Conservation (phyloP, 441 rosid genomes). For the Flueggea neowawraea region DNA sequence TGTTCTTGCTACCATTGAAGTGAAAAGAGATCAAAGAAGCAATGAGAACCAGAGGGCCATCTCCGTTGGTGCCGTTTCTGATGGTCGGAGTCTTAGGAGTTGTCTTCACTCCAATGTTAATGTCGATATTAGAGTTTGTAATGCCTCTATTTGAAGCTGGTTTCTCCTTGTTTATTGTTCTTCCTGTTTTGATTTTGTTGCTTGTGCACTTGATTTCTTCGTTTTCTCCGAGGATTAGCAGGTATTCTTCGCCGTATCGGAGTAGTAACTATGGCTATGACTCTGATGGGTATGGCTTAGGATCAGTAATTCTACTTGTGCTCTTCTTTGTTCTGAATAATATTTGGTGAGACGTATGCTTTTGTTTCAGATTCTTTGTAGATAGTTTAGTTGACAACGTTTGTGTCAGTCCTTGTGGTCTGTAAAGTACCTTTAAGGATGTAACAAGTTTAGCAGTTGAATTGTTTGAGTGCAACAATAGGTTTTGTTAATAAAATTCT, state of each 20-base stretch:
- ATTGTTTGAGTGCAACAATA: too few species aligned
- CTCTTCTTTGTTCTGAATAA: slow-evolving; percentile 30
- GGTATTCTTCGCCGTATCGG: slow-evolving; percentile 1
- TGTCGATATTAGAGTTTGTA: slow-evolving; percentile 16
- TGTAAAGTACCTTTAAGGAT: too few species aligned
- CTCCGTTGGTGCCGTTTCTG: slow-evolving; percentile 41
- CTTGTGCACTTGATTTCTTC: slow-evolving; percentile 21
- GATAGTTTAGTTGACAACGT: too few species aligned
- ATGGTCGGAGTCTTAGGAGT: slow-evolving; percentile 39
- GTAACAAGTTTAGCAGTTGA: too few species aligned
- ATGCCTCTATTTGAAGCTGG: slow-evolving; percentile 15
- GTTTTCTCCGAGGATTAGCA: slow-evolving; percentile 8
- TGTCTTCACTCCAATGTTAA: slow-evolving; percentile 25
- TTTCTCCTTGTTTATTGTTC: slow-evolving; percentile 9
- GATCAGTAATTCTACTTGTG: slow-evolving; percentile 33
- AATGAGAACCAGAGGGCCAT: slow-evolving; percentile 39
- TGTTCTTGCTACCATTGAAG: background rate
- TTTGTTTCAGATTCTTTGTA: too few species aligned
- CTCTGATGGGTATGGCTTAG: slow-evolving; percentile 32
- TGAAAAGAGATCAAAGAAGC: slow-evolving; percentile 5
- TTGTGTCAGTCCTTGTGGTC: too few species aligned
- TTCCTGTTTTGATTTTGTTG: slow-evolving; percentile 24
- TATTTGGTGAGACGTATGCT: slow-evolving; percentile 10
- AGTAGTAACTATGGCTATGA: slow-evolving; percentile 12
- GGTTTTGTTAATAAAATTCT: too few species aligned